These are phyloP conservation scores for Pseudotsuga menziesii DNA, from an alignment of 75 land plant species.

Conservation along the genomic window DNA sequence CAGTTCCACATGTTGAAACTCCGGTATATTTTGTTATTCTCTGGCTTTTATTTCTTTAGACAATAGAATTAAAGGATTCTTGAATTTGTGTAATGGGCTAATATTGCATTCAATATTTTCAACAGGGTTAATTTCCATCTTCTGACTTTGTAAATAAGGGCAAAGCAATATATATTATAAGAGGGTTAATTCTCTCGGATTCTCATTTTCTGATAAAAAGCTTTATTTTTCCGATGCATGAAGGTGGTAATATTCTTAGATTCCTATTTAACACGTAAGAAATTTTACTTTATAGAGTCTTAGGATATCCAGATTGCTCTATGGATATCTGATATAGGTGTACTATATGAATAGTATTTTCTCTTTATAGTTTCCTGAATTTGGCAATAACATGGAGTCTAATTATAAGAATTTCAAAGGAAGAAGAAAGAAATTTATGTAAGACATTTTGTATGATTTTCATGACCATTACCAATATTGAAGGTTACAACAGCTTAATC, in stretches of 20 bases:
- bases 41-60: not conserved
- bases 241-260: not conserved
- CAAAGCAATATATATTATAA: not conserved
- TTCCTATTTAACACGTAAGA: not conserved
- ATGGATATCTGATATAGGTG: not conserved
- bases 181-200: not conserved
- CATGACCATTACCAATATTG: too few relatives aligned
- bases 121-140: not conserved
- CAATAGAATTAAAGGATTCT: not conserved
- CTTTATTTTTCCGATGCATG: not conserved
- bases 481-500: too few relatives aligned
- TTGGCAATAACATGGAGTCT: too few relatives aligned
- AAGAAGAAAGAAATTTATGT: too few relatives aligned
- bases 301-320: not conserved
- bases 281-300: not conserved
- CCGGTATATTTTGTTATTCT: slow-evolving; percentile 43
- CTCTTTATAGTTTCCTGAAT: too few relatives aligned
- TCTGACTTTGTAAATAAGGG: not conserved
- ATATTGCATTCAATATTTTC: not conserved
- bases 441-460: too few relatives aligned
- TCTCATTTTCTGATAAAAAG: not conserved
- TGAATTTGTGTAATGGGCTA: not conserved
- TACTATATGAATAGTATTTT: not conserved
- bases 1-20: slow-evolving; percentile 78
- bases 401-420: too few relatives aligned